Percentiles rank a stretch among this genome's conserved stretches.
These are phyloP conservation scores for Zea luxurians DNA, from an alignment of 176 grass and related monocot genomes.

Conservation along the genomic window DNA sequence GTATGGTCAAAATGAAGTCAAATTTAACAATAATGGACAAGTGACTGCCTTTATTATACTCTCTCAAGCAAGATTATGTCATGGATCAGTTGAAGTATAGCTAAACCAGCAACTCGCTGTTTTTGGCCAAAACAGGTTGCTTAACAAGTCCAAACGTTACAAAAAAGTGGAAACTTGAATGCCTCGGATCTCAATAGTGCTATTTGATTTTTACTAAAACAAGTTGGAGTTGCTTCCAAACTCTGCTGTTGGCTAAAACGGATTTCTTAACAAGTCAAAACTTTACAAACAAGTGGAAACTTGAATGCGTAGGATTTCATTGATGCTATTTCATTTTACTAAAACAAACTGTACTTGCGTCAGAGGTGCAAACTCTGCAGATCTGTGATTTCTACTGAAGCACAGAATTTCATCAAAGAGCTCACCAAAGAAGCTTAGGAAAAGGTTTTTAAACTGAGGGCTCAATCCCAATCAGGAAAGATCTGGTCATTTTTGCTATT, in stretches of 20 bases:
- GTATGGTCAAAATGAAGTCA: background rate
- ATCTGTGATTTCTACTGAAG: background rate
- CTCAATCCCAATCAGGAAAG: constrained; percentile 13
- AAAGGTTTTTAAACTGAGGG: background rate
- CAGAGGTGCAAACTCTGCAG: background rate
- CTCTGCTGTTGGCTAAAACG: background rate
- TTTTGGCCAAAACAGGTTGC: constrained; percentile 16
- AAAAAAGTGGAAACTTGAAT: background rate
- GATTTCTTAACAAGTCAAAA: constrained; percentile 17
- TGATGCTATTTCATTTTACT: background rate
- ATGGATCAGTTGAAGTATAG: constrained; percentile 1
- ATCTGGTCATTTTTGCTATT: background rate
- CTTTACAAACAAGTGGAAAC: constrained; percentile 2
- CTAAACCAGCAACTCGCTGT: background rate
- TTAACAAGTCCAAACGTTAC: constrained; percentile 17
- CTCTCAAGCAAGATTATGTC: background rate
- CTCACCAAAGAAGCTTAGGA: background rate
- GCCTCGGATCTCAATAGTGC: constrained; percentile 14
- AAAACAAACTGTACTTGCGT: background rate
- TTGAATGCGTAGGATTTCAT: constrained; percentile 21
- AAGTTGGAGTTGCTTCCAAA: constrained; percentile 2
- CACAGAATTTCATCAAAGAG: background rate
- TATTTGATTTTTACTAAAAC: constrained; percentile 13
- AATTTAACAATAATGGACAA: constrained; percentile 14
- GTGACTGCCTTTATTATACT: background rate